Conservation (phyloP, 2,329 filamentous ascomycete genomes). For the Trichoderma simmonsii region DNA sequence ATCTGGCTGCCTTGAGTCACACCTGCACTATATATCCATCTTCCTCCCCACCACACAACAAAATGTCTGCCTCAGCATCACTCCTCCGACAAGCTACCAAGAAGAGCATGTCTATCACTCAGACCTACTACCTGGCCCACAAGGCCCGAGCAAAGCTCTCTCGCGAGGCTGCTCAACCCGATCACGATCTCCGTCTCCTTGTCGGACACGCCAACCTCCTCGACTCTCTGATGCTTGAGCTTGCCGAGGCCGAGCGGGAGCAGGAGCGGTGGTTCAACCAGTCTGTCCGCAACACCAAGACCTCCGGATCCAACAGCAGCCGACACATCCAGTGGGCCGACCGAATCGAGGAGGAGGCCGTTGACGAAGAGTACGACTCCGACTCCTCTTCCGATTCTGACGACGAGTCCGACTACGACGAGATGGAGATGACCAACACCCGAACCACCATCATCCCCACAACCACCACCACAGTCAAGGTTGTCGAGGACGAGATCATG, state of each 20-base stretch:
- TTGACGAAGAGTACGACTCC: constrained; percentile 58
- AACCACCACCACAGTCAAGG: constrained; percentile 37
- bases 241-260: constrained; percentile 90
- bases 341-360: constrained; percentile 65
- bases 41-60: constrained; percentile 19
- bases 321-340: constrained; percentile 88
- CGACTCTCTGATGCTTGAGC: constrained; percentile 86
- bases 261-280: constrained; percentile 99
- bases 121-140: constrained; percentile 98
- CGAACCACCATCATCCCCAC: constrained; percentile 28
- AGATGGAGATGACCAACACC: constrained; percentile 50
- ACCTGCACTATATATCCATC: constrained; percentile 10
- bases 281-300: constrained; percentile 73
- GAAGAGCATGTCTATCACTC: constrained; percentile 95
- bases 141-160: constrained; percentile 96
- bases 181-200: constrained; percentile 91
- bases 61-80: constrained; percentile 33
- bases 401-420: constrained; percentile 51
- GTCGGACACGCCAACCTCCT: constrained; percentile 98
- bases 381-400: constrained; percentile 52
- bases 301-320: constrained; percentile 56
- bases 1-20: constrained; percentile 28
- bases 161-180: constrained; percentile 79
- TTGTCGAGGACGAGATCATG: constrained; percentile 43
- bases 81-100: constrained; percentile 43